phyloP scores from a whole-genome alignment of 768 basidiomycete genomes.

The Sporobolomyces phaffii region DNA sequence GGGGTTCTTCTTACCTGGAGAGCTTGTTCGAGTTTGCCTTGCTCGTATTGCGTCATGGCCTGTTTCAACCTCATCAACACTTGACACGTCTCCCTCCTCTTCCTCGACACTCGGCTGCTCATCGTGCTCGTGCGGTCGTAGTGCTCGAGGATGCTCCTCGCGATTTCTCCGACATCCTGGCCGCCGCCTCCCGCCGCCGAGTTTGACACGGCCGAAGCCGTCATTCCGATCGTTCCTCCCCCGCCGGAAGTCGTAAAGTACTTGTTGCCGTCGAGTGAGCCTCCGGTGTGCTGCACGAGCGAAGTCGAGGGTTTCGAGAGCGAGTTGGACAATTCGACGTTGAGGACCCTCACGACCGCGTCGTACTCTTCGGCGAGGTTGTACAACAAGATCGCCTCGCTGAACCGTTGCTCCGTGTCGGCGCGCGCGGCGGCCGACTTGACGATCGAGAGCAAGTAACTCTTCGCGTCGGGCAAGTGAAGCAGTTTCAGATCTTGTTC shows the following conservation, averaged over 20 bases:
- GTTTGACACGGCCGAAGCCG: slow-evolving; percentile 8
- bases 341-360: slow-evolving; percentile 80
- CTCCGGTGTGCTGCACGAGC: slow-evolving; percentile 47
- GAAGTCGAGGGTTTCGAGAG: slow-evolving; percentile 57
- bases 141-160: slow-evolving; percentile 62
- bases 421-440: slow-evolving; percentile 73
- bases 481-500: slow-evolving; percentile 75
- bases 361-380: slow-evolving; percentile 87
- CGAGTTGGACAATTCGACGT: slow-evolving; percentile 72
- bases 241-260: slow-evolving; percentile 54
- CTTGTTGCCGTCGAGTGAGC: slow-evolving; percentile 38
- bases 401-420: slow-evolving; percentile 71
- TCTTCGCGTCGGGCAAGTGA: slow-evolving; percentile 58
- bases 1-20: slow-evolving; percentile 60
- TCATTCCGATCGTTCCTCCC: slow-evolving; percentile 48
- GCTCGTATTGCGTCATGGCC: slow-evolving; percentile 68
- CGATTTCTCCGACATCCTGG: slow-evolving; percentile 40
- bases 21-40: slow-evolving; percentile 66
- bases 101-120: slow-evolving; percentile 61
- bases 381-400: slow-evolving; percentile 90
- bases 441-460: slow-evolving; percentile 77
- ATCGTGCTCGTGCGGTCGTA: slow-evolving; percentile 58
- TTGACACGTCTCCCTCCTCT: slow-evolving; percentile 54
- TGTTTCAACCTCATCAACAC: slow-evolving; percentile 72
- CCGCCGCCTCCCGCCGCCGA: too few relatives aligned